A percentile compares a stretch with the other conserved stretches of the same genome.
Conservation (phyloP, 2,329 filamentous ascomycete genomes). For the Fusarium fracticaudum region DNA sequence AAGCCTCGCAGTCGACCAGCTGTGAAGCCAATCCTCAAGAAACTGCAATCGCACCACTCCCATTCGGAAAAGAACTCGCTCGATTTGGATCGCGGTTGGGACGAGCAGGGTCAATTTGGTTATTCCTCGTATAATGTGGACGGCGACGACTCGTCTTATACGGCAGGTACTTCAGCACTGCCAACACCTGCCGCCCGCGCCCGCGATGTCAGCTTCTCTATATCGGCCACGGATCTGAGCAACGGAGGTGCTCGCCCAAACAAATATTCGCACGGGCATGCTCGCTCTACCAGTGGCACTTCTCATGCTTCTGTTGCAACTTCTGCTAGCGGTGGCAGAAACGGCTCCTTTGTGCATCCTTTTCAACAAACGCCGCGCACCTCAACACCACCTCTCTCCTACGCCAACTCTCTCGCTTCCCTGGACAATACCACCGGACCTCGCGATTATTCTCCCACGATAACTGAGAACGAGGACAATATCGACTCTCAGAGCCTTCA, state of each 20-base stretch:
- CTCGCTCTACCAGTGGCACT: slow-evolving; percentile 66
- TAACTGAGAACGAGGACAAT: slow-evolving; percentile 63
- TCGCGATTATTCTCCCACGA: slow-evolving; percentile 65
- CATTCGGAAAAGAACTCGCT: slow-evolving; percentile 70
- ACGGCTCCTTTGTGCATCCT: slow-evolving; percentile 67
- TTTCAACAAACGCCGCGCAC: slow-evolving; percentile 72
- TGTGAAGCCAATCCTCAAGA: slow-evolving; percentile 72
- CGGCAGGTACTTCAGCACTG: slow-evolving; percentile 36
- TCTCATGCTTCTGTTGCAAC: slow-evolving; percentile 67
- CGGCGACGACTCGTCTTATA: slow-evolving; percentile 41
- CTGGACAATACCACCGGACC: slow-evolving; percentile 53
- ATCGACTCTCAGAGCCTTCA: slow-evolving; percentile 39
- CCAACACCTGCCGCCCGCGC: slow-evolving; percentile 31
- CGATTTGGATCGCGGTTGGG: slow-evolving; percentile 68
- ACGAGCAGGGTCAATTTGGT: slow-evolving; percentile 58
- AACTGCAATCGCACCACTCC: slow-evolving; percentile 58
- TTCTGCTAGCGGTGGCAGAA: slow-evolving; percentile 61
- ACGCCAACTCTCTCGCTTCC: slow-evolving; percentile 65
- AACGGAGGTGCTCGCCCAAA: slow-evolving; percentile 43
- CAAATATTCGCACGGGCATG: slow-evolving; percentile 66
- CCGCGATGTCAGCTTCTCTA: slow-evolving; percentile 59
- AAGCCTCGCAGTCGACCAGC: slow-evolving; percentile 59
- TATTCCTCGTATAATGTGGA: slow-evolving; percentile 43
- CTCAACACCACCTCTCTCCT: slow-evolving; percentile 67
- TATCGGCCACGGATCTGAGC: slow-evolving; percentile 49